These are phyloP conservation scores for Pseudocercospora ulei DNA, from an alignment of 2,329 filamentous ascomycete genomes.

Conservation along the genomic window DNA sequence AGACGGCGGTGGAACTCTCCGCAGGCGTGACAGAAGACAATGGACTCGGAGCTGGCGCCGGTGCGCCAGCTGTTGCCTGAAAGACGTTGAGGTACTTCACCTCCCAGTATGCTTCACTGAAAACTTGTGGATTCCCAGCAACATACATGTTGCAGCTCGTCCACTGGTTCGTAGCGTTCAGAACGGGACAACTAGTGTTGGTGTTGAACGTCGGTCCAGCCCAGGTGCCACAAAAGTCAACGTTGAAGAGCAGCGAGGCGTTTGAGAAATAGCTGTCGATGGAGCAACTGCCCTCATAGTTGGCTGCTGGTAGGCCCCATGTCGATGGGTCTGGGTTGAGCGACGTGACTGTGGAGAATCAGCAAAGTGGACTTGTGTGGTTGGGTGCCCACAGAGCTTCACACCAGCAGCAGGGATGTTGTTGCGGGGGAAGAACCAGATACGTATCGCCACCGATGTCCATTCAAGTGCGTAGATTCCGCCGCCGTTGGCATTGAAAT, in stretches of 20 bases:
- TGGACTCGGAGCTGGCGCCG: constrained; percentile 11
- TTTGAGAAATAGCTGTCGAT: constrained; percentile 34
- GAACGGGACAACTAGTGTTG: constrained; percentile 24
- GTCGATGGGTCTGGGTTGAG: constrained; percentile 52
- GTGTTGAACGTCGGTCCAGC: constrained; percentile 29
- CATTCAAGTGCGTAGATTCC: constrained; percentile 35
- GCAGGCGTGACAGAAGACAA: constrained; percentile 19
- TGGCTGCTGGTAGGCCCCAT: constrained; percentile 53
- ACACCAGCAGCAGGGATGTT: constrained; percentile 39
- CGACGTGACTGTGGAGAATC: constrained; percentile 31
- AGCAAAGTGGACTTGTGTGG: constrained; percentile 34
- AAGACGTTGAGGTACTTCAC: constrained; percentile 37
- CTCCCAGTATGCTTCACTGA: constrained; percentile 36
- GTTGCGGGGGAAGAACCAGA: constrained; percentile 36
- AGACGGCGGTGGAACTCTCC: constrained; percentile 19
- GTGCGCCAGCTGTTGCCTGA: constrained; percentile 21
- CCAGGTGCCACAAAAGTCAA: constrained; percentile 35
- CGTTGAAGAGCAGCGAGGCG: constrained; percentile 34
- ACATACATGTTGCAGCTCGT: constrained; percentile 28
- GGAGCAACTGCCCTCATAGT: constrained; percentile 47
- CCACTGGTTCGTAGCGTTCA: constrained; percentile 27
- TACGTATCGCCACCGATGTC: constrained; percentile 28
- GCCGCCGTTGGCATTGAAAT: constrained; percentile 41
- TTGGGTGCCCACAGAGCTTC: background rate
- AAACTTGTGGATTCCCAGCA: constrained; percentile 21